A percentile compares a stretch with the other conserved stretches of the same genome.
Evolutionary conservation across 805 yeast species (phyloP).

Genomic region (Kodamaea kaohsiungensis): DNA sequence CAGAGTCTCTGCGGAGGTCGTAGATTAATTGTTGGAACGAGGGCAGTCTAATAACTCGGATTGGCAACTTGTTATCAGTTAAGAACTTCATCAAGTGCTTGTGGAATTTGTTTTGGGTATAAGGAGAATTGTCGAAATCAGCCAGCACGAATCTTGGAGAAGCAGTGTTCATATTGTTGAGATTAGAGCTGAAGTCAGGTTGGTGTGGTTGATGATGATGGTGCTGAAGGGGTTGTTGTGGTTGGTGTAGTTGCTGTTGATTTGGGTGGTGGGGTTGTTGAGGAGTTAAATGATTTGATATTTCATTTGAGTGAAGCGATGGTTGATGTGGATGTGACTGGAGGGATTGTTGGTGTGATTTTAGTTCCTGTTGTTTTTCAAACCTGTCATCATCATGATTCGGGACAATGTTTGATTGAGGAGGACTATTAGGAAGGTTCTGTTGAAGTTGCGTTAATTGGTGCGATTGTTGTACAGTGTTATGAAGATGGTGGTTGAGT

Average conservation of each 20-base stretch:
- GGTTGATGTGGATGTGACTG: not conserved
- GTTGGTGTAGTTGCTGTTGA: not conserved
- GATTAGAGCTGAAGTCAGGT: not conserved
- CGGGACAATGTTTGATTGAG: not conserved
- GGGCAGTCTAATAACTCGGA: constrained; percentile 48
- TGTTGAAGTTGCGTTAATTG: not conserved
- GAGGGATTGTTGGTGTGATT: not conserved
- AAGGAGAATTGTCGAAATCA: constrained; percentile 43
- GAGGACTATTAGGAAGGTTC: not conserved
- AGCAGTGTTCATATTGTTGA: not conserved
- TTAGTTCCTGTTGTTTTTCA: not conserved
- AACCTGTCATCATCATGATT: not conserved
- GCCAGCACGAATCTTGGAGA: constrained; percentile 19
- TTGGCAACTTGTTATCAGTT: constrained; percentile 52
- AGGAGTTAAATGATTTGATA: not conserved
- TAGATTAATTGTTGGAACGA: constrained; percentile 53
- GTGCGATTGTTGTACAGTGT: not conserved
- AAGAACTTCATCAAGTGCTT: constrained; percentile 51
- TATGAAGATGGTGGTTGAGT: not conserved
- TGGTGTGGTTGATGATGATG: not conserved
- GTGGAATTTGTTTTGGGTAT: constrained; percentile 49
- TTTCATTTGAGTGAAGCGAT: not conserved
- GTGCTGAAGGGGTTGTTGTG: not conserved
- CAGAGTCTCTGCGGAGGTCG: constrained; percentile 50
- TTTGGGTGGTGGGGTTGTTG: not conserved